A percentile compares a stretch with the other conserved stretches of the same genome.
phyloP scores from a whole-genome alignment of 805 yeast genomes.

The Yarrowia divulgata region DNA sequence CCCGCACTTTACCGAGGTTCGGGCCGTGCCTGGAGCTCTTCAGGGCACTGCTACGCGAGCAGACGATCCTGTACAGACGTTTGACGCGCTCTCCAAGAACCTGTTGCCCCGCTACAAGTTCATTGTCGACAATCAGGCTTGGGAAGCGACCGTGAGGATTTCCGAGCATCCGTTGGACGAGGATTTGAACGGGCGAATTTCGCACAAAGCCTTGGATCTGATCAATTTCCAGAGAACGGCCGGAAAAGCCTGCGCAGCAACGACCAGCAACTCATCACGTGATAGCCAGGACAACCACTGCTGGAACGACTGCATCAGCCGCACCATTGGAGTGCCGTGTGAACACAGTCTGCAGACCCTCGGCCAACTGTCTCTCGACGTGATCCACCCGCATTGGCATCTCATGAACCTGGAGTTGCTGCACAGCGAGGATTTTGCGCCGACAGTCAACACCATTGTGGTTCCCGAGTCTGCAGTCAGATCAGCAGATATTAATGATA shows the following conservation, averaged over 20 bases:
- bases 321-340: background rate
- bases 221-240: background rate
- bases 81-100: background rate
- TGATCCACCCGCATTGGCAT: conserved; percentile 17
- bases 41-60: background rate
- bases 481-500: background rate
- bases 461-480: background rate
- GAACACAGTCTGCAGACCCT: background rate
- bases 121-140: background rate
- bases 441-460: background rate
- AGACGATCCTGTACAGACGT: background rate
- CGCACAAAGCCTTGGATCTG: background rate
- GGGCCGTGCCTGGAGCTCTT: background rate
- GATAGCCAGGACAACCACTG: no score
- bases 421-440: background rate
- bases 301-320: no score
- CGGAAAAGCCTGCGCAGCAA: background rate
- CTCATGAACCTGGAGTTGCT: background rate
- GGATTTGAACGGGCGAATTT: background rate
- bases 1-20: background rate
- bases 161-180: background rate
- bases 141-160: background rate
- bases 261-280: no score
- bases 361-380: background rate
- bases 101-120: background rate